These are phyloP conservation scores for Lepidium didymum DNA, from an alignment of 345 rosid genomes.

Conservation along the genomic window DNA sequence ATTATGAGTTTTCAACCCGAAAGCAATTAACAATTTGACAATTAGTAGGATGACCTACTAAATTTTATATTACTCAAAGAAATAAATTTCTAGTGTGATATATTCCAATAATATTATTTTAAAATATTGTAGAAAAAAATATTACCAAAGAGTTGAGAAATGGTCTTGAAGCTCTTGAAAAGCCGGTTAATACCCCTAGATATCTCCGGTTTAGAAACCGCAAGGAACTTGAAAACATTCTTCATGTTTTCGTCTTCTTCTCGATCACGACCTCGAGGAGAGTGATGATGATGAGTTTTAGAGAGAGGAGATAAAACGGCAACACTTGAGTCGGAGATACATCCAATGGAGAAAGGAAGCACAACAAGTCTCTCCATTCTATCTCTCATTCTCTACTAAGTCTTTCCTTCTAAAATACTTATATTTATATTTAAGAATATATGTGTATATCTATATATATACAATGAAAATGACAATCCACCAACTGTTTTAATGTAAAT, in stretches of 20 bases:
- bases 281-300: constrained; percentile 20
- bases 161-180: constrained; percentile 50
- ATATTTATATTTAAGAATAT: neutral
- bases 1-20: too few relatives aligned
- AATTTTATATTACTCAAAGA: too few relatives aligned
- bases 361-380: constrained; percentile 72
- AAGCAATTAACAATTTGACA: too few relatives aligned
- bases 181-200: constrained; percentile 52
- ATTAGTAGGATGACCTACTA: too few relatives aligned
- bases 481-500: constrained; percentile 20
- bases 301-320: constrained; percentile 38
- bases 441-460: neutral
- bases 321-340: constrained; percentile 68
- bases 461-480: constrained; percentile 11
- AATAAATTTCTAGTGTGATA: too few relatives aligned
- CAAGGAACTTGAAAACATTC: constrained; percentile 31
- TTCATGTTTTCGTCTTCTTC: constrained; percentile 53
- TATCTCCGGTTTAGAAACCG: constrained; percentile 48
- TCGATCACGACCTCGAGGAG: constrained; percentile 31
- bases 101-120: too few relatives aligned
- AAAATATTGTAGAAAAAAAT: too few relatives aligned
- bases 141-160: constrained; percentile 64
- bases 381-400: constrained; percentile 49
- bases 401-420: constrained; percentile 21
- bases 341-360: constrained; percentile 74